Evolutionary conservation across 208 protist species (phyloP).

Genomic region (Leishmania braziliensis): DNA sequence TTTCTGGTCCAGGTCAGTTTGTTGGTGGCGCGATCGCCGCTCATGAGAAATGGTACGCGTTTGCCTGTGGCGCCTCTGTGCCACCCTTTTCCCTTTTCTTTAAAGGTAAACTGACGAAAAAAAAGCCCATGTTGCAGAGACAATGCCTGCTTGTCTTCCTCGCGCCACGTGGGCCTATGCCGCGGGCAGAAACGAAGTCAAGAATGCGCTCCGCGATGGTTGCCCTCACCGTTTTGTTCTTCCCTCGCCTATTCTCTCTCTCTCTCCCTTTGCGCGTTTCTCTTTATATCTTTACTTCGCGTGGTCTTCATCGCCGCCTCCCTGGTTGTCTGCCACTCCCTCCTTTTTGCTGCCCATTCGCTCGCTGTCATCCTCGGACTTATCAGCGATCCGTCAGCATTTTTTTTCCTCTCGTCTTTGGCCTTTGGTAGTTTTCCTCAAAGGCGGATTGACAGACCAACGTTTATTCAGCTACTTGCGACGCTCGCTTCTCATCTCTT

Average conservation of each 20-base stretch:
- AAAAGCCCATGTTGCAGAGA: not conserved
- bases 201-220: not conserved
- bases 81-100: not conserved
- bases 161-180: not conserved
- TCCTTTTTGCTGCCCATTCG: not conserved
- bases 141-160: not conserved
- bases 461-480: not conserved
- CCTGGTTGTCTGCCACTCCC: not conserved
- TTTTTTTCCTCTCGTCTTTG: not conserved
- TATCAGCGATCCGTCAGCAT: not conserved
- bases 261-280: not conserved
- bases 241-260: not conserved
- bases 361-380: not conserved
- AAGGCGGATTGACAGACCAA: not conserved
- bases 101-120: not conserved
- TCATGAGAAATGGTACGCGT: not conserved
- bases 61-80: not conserved
- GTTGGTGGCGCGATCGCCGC: not conserved
- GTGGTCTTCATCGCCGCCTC: not conserved
- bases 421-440: not conserved
- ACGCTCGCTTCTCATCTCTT: not conserved
- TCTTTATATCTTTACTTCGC: constrained; percentile 3
- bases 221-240: constrained; percentile 1
- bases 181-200: not conserved
- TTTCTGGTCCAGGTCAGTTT: not conserved